phyloP scores from a whole-genome alignment of 2,329 filamentous ascomycete genomes.

The Aureobasidium sp. region DNA sequence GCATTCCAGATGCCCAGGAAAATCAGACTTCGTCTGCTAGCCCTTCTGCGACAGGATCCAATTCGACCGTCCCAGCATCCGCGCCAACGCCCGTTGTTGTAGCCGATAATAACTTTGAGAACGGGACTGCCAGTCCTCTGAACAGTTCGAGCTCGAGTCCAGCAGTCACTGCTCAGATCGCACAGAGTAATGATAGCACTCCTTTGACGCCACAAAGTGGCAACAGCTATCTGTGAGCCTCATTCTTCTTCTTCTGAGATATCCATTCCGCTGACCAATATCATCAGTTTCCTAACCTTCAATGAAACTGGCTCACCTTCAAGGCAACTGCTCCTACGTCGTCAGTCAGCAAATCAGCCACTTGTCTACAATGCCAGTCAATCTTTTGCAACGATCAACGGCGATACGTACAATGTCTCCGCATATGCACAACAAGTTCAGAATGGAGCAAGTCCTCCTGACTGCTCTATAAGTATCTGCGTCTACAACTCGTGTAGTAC shows the following conservation, averaged over 20 bases:
- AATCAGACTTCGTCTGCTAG: background rate
- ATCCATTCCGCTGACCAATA: background rate
- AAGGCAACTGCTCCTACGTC: background rate
- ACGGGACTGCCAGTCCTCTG: conserved; percentile 5
- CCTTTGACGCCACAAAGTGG: conserved; percentile 5
- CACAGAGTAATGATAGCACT: background rate
- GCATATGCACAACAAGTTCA: conserved; percentile 9
- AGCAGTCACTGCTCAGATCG: background rate
- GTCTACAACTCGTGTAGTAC: background rate
- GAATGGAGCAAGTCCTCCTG: background rate
- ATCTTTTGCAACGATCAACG: background rate
- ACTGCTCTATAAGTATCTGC: conserved; percentile 8
- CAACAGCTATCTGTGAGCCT: conserved; percentile 3
- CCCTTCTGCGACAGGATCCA: background rate
- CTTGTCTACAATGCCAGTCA: conserved; percentile 12
- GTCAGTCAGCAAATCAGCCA: background rate
- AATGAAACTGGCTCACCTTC: background rate
- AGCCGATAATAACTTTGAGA: conserved; percentile 11
- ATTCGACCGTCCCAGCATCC: background rate
- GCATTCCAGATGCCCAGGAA: background rate
- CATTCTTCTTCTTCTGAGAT: background rate
- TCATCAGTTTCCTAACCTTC: background rate
- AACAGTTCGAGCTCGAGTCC: conserved; percentile 1
- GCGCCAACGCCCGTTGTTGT: background rate
- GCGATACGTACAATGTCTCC: conserved; percentile 3